Evolutionary conservation across 306 rosid species (phyloP).

Genomic region (Quercus ilex): DNA sequence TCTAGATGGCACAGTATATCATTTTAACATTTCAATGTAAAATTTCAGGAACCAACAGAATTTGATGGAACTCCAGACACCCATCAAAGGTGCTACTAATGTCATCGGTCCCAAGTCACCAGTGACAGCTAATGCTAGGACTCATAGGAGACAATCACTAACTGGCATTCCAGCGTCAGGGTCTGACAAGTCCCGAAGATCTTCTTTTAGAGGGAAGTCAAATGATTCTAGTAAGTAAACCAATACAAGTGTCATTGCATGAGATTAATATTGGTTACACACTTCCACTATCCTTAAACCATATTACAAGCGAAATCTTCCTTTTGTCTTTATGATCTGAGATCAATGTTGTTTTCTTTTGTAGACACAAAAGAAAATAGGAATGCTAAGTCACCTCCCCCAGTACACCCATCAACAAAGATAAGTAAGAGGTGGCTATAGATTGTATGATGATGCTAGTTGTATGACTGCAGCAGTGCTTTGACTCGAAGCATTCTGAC

Average conservation of each 20-base stretch:
- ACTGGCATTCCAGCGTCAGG: too few species aligned
- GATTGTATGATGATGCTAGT: background rate
- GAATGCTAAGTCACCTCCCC: slow-evolving; percentile 78
- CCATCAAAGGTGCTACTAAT: slow-evolving; percentile 27
- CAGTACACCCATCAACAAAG: slow-evolving; percentile 44
- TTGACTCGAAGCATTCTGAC: slow-evolving; percentile 48
- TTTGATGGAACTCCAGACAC: slow-evolving; percentile 49
- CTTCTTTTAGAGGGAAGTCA: slow-evolving; percentile 78
- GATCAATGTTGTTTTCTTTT: slow-evolving; percentile 5
- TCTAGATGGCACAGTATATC: background rate
- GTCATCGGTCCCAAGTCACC: slow-evolving; percentile 43
- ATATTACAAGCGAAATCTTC: background rate
- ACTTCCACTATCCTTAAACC: background rate
- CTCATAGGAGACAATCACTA: too few species aligned
- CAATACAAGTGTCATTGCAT: background rate
- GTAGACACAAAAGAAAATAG: slow-evolving; percentile 54
- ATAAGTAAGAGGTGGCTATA: slow-evolving; percentile 50
- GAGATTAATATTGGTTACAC: too few species aligned
- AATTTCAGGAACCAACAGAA: slow-evolving; percentile 62
- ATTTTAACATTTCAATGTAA: background rate
- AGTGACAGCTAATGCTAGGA: background rate
- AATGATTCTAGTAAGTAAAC: slow-evolving; percentile 41
- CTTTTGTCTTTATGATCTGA: slow-evolving; percentile 1
- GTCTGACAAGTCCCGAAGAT: slow-evolving; percentile 40
- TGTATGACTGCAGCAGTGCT: slow-evolving; percentile 36